These are phyloP conservation scores for Fonsecaea pedrosoi DNA, from an alignment of 2,329 filamentous ascomycete genomes.

Conservation along the genomic window DNA sequence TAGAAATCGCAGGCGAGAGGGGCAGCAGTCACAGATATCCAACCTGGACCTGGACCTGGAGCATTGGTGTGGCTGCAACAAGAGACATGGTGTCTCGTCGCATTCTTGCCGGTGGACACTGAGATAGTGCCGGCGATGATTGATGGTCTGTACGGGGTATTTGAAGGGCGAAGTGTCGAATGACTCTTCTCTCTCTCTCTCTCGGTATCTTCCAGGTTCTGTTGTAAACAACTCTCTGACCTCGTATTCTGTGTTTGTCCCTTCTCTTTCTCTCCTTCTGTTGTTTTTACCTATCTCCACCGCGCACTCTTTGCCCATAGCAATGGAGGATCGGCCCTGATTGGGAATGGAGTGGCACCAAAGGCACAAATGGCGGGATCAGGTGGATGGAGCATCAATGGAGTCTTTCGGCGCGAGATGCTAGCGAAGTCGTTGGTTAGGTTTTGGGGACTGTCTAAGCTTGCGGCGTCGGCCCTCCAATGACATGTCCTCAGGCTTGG, in stretches of 20 bases:
- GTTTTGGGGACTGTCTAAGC: conserved; percentile 36
- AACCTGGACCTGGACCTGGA: neutral
- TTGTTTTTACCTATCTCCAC: conserved; percentile 4
- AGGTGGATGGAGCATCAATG: conserved; percentile 10
- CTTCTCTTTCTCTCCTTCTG: neutral
- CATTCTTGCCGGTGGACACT: conserved; percentile 1
- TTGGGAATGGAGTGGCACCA: conserved; percentile 15
- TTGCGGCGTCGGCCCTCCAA: conserved; percentile 11
- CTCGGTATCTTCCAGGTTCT: neutral
- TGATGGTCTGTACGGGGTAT: neutral
- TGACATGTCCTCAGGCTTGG: conserved; percentile 2
- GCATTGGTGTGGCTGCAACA: conserved; percentile 4
- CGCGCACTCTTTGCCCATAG: neutral
- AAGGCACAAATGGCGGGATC: conserved; percentile 7
- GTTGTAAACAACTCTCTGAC: neutral
- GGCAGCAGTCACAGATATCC: neutral
- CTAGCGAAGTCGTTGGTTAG: conserved; percentile 30
- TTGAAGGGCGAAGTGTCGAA: neutral
- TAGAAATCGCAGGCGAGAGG: conserved; percentile 14
- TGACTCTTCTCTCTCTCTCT: neutral
- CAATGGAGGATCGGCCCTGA: conserved; percentile 14
- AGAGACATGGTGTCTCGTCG: conserved; percentile 10
- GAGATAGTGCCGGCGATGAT: neutral
- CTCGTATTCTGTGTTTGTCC: neutral
- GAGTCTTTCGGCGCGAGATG: conserved; percentile 9